Percentiles rank a stretch among this genome's conserved stretches.
Conservation (phyloP, 2,329 filamentous ascomycete genomes). For the Ophiostoma ulmi region DNA sequence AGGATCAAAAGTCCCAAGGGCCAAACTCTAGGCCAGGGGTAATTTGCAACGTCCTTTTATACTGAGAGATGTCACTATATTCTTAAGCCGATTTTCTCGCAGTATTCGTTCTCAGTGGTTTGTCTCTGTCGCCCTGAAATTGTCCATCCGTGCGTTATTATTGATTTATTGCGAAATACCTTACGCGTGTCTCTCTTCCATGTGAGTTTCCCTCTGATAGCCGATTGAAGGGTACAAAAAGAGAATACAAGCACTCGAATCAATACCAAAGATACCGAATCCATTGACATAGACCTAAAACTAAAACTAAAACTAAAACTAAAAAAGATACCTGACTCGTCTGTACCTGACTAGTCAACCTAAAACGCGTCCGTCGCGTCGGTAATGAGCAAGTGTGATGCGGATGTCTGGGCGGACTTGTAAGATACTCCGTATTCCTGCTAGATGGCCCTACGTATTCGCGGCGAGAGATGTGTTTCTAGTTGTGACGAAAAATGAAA, state of each 20-base stretch:
- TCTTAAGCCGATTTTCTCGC: not conserved
- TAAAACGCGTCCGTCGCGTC: constrained; percentile 13
- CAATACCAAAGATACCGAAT: too few relatives aligned
- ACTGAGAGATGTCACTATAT: not conserved
- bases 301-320: too few relatives aligned
- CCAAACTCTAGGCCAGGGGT: constrained; percentile 1
- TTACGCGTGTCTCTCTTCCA: not conserved
- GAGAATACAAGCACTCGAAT: not conserved
- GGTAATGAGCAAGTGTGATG: constrained; percentile 10
- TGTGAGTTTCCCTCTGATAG: not conserved
- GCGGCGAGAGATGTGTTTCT: too few relatives aligned
- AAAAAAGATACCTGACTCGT: not conserved
- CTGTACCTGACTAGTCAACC: constrained; percentile 9
- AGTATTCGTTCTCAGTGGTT: not conserved
- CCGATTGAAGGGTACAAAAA: not conserved
- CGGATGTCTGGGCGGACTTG: not conserved
- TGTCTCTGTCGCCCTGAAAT: not conserved
- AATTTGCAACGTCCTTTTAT: constrained; percentile 7
- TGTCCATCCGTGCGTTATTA: not conserved
- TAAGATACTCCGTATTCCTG: not conserved
- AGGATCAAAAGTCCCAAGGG: not conserved
- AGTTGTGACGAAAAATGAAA: not conserved
- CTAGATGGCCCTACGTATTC: too few relatives aligned
- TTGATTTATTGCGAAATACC: not conserved
- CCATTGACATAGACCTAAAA: too few relatives aligned